These are phyloP conservation scores for Trichophaea hybrida DNA, from an alignment of 2,329 filamentous ascomycete genomes.

Conservation along the genomic window DNA sequence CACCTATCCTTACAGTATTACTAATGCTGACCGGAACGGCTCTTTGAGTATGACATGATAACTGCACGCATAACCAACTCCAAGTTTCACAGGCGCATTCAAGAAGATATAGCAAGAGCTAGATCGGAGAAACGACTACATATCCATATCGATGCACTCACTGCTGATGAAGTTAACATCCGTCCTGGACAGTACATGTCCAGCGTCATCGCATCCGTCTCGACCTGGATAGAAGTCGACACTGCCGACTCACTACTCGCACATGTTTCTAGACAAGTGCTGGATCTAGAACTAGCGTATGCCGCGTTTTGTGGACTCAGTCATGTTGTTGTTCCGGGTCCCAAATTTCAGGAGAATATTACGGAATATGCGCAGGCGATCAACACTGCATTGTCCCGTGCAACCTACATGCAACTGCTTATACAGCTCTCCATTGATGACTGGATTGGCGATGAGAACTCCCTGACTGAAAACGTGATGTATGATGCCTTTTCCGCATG, in stretches of 20 bases:
- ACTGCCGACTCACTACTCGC: slow-evolving; percentile 49
- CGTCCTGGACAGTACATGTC: slow-evolving; percentile 31
- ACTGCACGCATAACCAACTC: slow-evolving; percentile 64
- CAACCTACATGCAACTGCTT: slow-evolving; percentile 62
- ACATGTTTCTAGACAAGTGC: slow-evolving; percentile 59
- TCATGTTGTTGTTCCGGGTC: slow-evolving; percentile 69
- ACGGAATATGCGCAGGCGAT: slow-evolving; percentile 72
- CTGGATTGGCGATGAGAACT: slow-evolving; percentile 35
- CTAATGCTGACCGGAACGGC: background rate
- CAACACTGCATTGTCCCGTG: slow-evolving; percentile 61
- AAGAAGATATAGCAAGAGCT: slow-evolving; percentile 34
- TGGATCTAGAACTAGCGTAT: slow-evolving; percentile 84
- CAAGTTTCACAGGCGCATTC: slow-evolving; percentile 55
- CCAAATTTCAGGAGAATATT: slow-evolving; percentile 47
- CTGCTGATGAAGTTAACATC: slow-evolving; percentile 37
- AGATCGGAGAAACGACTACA: slow-evolving; percentile 33
- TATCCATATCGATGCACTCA: slow-evolving; percentile 40
- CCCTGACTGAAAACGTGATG: slow-evolving; percentile 26
- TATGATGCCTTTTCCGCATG: slow-evolving; percentile 61
- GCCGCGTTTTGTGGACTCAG: slow-evolving; percentile 86
- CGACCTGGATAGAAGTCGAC: slow-evolving; percentile 27
- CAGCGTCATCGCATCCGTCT: slow-evolving; percentile 34
- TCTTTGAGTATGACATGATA: slow-evolving; percentile 56
- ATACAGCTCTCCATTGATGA: slow-evolving; percentile 66
- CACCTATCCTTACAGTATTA: background rate